phyloP scores from a whole-genome alignment of 2,329 filamentous ascomycete species.

The Xylariaceae sp. region DNA sequence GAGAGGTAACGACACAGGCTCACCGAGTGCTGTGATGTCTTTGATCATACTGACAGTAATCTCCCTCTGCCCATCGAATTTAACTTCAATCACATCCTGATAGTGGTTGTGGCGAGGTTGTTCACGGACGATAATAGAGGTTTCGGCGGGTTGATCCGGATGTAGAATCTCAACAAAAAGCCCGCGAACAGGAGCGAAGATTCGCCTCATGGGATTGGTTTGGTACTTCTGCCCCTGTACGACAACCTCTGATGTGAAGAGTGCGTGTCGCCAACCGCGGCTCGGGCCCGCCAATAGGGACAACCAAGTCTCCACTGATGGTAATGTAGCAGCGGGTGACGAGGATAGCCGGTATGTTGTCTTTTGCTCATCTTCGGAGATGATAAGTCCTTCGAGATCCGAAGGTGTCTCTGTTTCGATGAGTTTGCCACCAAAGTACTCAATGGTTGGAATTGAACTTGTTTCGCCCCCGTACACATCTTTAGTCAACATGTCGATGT shows the following conservation, averaged over 20 bases:
- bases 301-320: slow-evolving; percentile 78
- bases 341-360: slow-evolving; percentile 79
- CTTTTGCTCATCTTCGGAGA: slow-evolving; percentile 74
- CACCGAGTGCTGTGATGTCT: slow-evolving; percentile 79
- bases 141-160: slow-evolving; percentile 78
- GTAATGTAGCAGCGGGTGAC: slow-evolving; percentile 68
- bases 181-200: slow-evolving; percentile 81
- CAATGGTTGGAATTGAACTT: slow-evolving; percentile 72
- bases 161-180: slow-evolving; percentile 84
- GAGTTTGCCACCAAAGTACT: slow-evolving; percentile 93
- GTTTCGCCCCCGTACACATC: slow-evolving; percentile 77
- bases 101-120: slow-evolving; percentile 82
- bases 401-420: slow-evolving; percentile 66
- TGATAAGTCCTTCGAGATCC: slow-evolving; percentile 81
- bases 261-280: slow-evolving; percentile 90
- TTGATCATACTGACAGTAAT: slow-evolving; percentile 90
- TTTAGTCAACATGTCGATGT: slow-evolving; percentile 73
- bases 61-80: slow-evolving; percentile 68
- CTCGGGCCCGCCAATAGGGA: slow-evolving; percentile 78
- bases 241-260: slow-evolving; percentile 89
- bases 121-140: slow-evolving; percentile 81
- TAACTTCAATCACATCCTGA: slow-evolving; percentile 82
- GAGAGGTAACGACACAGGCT: slow-evolving; percentile 77
- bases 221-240: slow-evolving; percentile 96
- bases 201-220: slow-evolving; percentile 89